Conservation (phyloP, 331 rosid genomes). For the Quercus lobata region DNA sequence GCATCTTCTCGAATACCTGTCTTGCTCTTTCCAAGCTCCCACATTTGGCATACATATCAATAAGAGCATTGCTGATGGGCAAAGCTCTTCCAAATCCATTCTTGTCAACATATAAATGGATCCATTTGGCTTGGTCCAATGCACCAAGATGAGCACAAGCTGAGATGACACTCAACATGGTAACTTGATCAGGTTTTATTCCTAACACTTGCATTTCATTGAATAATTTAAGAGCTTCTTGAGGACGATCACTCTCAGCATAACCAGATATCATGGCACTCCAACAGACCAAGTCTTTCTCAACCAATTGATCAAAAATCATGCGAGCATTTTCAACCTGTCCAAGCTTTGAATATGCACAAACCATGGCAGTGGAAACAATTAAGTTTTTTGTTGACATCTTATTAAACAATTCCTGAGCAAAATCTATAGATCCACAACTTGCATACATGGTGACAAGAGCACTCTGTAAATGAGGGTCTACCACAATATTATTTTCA, state of each 20-base stretch:
- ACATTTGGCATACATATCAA: constrained; percentile 91
- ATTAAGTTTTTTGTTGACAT: constrained; percentile 49
- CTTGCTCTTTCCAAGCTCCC: constrained; percentile 70
- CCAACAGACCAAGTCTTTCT: constrained; percentile 87
- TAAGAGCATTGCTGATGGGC: constrained; percentile 64
- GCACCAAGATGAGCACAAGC: constrained; percentile 82
- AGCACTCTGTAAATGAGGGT: constrained; percentile 61
- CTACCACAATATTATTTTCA: constrained; percentile 34
- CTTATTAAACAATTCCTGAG: constrained; percentile 49
- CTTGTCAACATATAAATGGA: constrained; percentile 51
- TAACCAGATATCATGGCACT: constrained; percentile 91
- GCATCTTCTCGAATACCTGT: constrained; percentile 61
- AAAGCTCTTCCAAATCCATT: constrained; percentile 59
- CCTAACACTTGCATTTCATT: constrained; percentile 54
- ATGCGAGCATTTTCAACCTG: constrained; percentile 54
- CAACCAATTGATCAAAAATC: constrained; percentile 62
- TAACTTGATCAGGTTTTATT: constrained; percentile 62
- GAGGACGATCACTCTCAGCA: constrained; percentile 83
- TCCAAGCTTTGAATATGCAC: constrained; percentile 68
- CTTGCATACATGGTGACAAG: constrained; percentile 72
- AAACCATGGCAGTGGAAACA: constrained; percentile 81
- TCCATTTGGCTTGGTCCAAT: constrained; percentile 60
- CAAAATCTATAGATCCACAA: constrained; percentile 75
- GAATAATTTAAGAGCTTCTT: constrained; percentile 75
- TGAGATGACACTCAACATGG: constrained; percentile 85